A percentile compares a stretch with the other conserved stretches of the same genome.
These are phyloP conservation scores for Paulownia fortunei DNA, from an alignment of 257 asterid genomes.

Conservation along the genomic window DNA sequence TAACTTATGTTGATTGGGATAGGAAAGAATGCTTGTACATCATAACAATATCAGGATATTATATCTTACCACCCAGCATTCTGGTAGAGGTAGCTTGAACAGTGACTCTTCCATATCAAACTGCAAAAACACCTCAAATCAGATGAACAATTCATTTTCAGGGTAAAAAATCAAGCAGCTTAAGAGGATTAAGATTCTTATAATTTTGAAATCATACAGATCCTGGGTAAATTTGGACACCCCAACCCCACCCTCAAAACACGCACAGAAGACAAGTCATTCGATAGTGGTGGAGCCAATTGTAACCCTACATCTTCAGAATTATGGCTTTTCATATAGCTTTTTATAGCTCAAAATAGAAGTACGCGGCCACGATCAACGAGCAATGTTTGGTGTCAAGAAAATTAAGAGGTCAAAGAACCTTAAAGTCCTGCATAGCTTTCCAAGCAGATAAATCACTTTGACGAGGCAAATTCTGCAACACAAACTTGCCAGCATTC, in stretches of 20 bases:
- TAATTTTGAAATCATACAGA: neutral
- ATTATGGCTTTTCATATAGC: neutral
- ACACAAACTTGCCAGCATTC: constrained; percentile 97
- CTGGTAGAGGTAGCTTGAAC: constrained; percentile 78
- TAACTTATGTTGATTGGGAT: constrained; percentile 26
- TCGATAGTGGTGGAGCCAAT: neutral
- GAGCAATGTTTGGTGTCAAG: constrained; percentile 13
- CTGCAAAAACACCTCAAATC: constrained; percentile 52
- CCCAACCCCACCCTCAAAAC: neutral
- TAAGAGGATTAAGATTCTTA: constrained; percentile 4
- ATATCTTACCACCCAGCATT: constrained; percentile 96
- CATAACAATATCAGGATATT: constrained; percentile 16
- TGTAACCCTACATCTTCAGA: neutral
- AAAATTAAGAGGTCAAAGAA: constrained; percentile 35
- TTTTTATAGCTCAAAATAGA: constrained; percentile 12
- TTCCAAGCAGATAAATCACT: constrained; percentile 76
- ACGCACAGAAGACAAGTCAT: neutral
- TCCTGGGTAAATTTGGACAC: neutral
- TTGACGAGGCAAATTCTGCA: constrained; percentile 86
- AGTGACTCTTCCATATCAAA: constrained; percentile 70
- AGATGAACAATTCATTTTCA: constrained; percentile 1
- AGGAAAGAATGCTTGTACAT: constrained; percentile 6
- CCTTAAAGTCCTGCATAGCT: constrained; percentile 66
- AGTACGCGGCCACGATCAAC: constrained; percentile 1
- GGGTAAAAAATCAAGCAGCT: neutral